Base-by-base conservation (phyloP, 176 grass and related monocot genomes). In the Poa pratensis region DNA sequence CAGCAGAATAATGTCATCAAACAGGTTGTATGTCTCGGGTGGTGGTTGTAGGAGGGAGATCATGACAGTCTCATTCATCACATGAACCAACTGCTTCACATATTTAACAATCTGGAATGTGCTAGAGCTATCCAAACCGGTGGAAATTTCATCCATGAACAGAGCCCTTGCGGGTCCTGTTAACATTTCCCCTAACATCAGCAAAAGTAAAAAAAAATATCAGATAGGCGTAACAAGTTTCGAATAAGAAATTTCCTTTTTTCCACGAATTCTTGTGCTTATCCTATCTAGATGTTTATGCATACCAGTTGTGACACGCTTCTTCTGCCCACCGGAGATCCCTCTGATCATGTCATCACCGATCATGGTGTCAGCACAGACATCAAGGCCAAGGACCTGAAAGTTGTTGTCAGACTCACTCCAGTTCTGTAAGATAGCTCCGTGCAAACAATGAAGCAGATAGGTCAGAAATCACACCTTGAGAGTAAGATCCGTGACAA, bases 131-230 rank as follows among this genome's bases (percentile, higher is more conserved):
- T 94, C 92, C 20, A 94, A 89, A 13, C 92, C 92, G 7, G 92
- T 94, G 16, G 92, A 94, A 87, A 94, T 94, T 82, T 94, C 92
- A 22, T 94, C 92, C 92, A 94, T 91, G 77, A 94, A 94, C 35
- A 94, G 54, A 71, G 92, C 92, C 43, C 64, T 86, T 74, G 89
- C 92, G 5, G 92, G 92, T 6, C 92, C 92, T 6, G 86, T 88
- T 57, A 94, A 30, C 89, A 94, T 94, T 49, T 91, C 92, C 14
- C 92, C 92, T 94, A 14, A 1, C 49, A 68, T 26, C 30, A 45
- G 57, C 22, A 7, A 16, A 37, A 48, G 34, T 30, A 30, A 30
- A 30, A 30, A 30, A 30, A 30, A 30, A 30, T 30, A 30, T 30
- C 30, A 30, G 30, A 30, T 30, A 30, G 30, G 30, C 30, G 30